Percentiles rank a stretch among this genome's conserved stretches.
phyloP scores from a whole-genome alignment of 2,329 filamentous ascomycete genomes.

The Colletotrichum melonis region DNA sequence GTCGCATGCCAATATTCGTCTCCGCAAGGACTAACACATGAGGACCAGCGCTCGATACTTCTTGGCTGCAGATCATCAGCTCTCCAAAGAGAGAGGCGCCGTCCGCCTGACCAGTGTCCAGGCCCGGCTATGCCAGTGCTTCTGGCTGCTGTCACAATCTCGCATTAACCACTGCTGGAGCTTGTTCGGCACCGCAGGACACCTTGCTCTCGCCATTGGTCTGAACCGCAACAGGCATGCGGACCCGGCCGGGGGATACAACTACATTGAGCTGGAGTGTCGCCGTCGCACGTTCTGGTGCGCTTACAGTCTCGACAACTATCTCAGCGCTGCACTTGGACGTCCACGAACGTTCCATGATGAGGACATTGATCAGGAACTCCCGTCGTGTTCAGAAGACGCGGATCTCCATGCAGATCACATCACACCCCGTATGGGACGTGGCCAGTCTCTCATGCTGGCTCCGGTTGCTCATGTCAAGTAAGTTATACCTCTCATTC shows the following conservation, averaged over 20 bases:
- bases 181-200: conserved; percentile 54
- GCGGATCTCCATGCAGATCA: conserved; percentile 30
- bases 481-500: conserved; percentile 36
- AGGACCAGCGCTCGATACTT: conserved; percentile 44
- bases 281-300: conserved; percentile 69
- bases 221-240: conserved; percentile 48
- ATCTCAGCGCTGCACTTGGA: conserved; percentile 71
- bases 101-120: conserved; percentile 53
- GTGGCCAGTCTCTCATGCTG: conserved; percentile 45
- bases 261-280: conserved; percentile 51
- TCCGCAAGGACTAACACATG: not conserved
- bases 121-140: conserved; percentile 54
- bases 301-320: conserved; percentile 72
- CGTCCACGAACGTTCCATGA: conserved; percentile 71
- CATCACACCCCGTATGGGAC: conserved; percentile 28
- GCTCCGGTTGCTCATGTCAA: conserved; percentile 50
- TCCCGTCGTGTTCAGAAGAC: conserved; percentile 67
- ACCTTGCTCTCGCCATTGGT: conserved; percentile 52
- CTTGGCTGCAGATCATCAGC: conserved; percentile 50
- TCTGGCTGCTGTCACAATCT: conserved; percentile 56
- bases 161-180: conserved; percentile 61
- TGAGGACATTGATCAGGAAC: conserved; percentile 72
- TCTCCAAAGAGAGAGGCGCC: conserved; percentile 50
- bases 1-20: not conserved
- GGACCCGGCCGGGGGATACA: conserved; percentile 38